Conservation (phyloP, 441 rosid species). For the Syzygium syzygioides region DNA sequence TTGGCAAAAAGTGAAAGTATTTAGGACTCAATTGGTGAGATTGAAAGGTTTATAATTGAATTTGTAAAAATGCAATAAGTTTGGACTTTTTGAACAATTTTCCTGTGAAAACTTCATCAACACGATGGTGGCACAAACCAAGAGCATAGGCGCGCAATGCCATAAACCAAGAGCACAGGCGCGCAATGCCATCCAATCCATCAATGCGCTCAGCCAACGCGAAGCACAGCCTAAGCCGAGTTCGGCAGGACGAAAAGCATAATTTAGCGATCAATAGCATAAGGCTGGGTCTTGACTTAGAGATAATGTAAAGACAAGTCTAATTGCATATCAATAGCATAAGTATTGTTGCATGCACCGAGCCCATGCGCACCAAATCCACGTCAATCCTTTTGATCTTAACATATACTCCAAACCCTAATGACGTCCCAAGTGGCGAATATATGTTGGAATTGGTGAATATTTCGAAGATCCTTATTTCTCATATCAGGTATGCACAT, state of each 20-base stretch:
- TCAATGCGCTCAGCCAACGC: neutral
- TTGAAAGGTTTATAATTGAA: no score
- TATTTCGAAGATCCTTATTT: no score
- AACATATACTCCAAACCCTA: neutral
- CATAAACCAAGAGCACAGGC: accelerated
- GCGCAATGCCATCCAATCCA: neutral
- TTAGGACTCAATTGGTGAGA: no score
- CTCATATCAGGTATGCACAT: no score
- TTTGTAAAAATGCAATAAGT: no score
- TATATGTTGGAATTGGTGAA: no score
- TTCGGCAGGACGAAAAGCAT: neutral
- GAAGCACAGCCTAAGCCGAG: neutral
- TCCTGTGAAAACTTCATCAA: no score
- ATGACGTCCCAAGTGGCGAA: neutral
- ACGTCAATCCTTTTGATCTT: neutral
- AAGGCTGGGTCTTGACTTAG: neutral
- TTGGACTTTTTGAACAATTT: no score
- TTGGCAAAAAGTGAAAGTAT: no score
- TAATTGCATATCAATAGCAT: neutral
- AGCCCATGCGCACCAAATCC: neutral
- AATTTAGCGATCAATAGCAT: neutral
- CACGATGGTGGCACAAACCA: neutral
- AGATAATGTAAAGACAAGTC: neutral
- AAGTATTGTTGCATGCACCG: neutral
- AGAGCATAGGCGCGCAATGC: accelerated